phyloP scores from a whole-genome alignment of 306 rosid species.

The Malus sylvestris region DNA sequence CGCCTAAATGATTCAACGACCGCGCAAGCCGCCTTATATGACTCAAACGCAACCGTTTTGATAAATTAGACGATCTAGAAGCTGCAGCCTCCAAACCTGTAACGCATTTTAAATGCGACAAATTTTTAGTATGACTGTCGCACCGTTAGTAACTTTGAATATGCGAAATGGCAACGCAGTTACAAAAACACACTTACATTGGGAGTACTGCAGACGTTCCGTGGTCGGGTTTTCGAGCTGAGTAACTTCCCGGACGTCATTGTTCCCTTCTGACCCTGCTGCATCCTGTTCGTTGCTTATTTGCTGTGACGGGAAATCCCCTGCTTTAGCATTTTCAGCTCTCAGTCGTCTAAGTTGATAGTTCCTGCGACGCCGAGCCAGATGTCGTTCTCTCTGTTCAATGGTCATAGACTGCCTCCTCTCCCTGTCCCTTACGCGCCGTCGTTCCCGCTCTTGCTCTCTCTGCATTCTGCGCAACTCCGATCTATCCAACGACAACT shows the following conservation, averaged over 20 bases:
- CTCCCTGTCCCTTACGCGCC: slow-evolving; percentile 66
- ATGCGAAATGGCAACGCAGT: neutral
- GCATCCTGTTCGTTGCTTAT: slow-evolving; percentile 12
- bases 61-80: slow-evolving; percentile 13
- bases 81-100: slow-evolving; percentile 36
- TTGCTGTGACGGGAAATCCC: slow-evolving; percentile 21
- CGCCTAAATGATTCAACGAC: slow-evolving; percentile 13
- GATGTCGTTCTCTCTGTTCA: slow-evolving; percentile 78
- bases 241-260: neutral
- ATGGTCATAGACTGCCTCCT: slow-evolving; percentile 76
- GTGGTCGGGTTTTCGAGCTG: neutral
- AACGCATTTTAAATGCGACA: neutral
- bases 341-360: slow-evolving; percentile 68
- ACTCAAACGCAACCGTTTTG: slow-evolving; percentile 38
- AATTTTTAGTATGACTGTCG: too few species aligned
- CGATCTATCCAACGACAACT: slow-evolving; percentile 23
- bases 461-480: slow-evolving; percentile 42
- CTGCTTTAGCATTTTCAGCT: slow-evolving; percentile 31
- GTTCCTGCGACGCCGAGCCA: slow-evolving; percentile 78
- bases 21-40: slow-evolving; percentile 53
- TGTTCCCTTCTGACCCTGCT: slow-evolving; percentile 16
- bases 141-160: too few species aligned
- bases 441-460: slow-evolving; percentile 68
- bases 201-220: neutral
- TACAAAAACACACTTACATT: neutral